Evolutionary conservation across 805 yeast species (phyloP), one percentile per base, ranked within the genome.

Genomic region (Metschnikowia matae): DNA sequence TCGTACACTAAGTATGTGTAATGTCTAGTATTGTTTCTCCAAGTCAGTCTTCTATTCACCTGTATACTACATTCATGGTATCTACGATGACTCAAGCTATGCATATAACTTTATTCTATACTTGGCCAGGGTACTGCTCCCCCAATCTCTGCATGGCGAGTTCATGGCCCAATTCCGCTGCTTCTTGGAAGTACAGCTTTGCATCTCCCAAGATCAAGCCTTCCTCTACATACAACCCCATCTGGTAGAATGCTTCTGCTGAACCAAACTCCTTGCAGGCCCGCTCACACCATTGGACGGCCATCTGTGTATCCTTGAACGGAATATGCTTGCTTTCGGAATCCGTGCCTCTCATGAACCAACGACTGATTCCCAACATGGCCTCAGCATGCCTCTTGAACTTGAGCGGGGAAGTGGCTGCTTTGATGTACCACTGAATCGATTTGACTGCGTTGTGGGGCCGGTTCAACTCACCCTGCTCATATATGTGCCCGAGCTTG

Each of bases 361-460:
- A 74, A 48, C 78, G 62, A 36, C 70, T 61, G 53, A 74, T 65
- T 0, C 78, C 78, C 46, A 73, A 56, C 75, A 73, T 71, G 6
- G 78, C 77, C 46, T 73, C 77, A 0, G 77, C 75, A 51, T 71
- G 75, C 49, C 76, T 63, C 49, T 62, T 65, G 61, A 66, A 71
- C 14, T 66, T 61, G 23, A 73, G 57, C 18, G 76, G 74, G 14
- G 74, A 69, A 14, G 69, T 62, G 2, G 71, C 63, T 1, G 77
- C 77, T 59, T 68, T 70, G 55, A 71, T 60, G 53, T 65, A 74
- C 78, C 78, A 74, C 50, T 71, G 77, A 40, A 74, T 67, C 17
- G 77, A 73, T 55, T 74, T 73, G 56, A 59, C 64, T 15, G 77
- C 65, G 52, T 74, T 73, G 44, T 51, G 53, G 31, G 62, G 66